phyloP scores from a whole-genome alignment of 257 asterid genomes.

The Agastache rugosa region DNA sequence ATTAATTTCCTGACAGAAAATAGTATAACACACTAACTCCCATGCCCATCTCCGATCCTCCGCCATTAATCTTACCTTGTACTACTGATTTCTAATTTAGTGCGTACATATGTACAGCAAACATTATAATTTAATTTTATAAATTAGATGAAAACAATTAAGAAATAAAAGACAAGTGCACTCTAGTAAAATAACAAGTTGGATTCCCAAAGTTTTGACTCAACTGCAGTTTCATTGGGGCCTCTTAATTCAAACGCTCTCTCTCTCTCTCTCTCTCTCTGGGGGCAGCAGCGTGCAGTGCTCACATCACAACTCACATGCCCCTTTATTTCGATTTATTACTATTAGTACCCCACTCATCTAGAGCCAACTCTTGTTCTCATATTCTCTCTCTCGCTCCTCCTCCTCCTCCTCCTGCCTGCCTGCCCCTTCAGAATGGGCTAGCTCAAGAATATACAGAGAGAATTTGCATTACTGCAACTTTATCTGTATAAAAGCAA shows the following conservation, averaged over 20 bases:
- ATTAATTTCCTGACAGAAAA: conserved; percentile 21
- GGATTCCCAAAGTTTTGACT: conserved; percentile 64
- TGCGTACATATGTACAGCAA: neutral
- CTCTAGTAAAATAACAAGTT: conserved; percentile 15
- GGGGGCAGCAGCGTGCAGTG: too few relatives aligned
- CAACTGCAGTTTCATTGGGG: conserved; percentile 27
- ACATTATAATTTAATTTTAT: neutral
- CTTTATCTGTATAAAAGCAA: neutral
- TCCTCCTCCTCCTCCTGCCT: neutral
- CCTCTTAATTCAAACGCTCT: conserved; percentile 35
- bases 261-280: conserved; percentile 29
- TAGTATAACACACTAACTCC: conserved; percentile 40
- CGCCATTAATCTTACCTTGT: conserved; percentile 33
- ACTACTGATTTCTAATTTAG: neutral
- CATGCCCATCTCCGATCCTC: conserved; percentile 34
- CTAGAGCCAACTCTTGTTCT: neutral
- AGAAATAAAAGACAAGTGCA: neutral
- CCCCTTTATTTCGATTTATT: conserved; percentile 11
- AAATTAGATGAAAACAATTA: neutral
- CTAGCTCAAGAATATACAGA: neutral
- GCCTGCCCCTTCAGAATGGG: conserved; percentile 12
- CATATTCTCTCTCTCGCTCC: neutral
- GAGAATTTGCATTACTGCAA: conserved; percentile 22
- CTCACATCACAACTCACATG: conserved; percentile 43
- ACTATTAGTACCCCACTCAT: conserved; percentile 36